Evolutionary conservation across 2,329 filamentous ascomycete genomes (phyloP).

Genomic region (Mycosphaerella sp.): DNA sequence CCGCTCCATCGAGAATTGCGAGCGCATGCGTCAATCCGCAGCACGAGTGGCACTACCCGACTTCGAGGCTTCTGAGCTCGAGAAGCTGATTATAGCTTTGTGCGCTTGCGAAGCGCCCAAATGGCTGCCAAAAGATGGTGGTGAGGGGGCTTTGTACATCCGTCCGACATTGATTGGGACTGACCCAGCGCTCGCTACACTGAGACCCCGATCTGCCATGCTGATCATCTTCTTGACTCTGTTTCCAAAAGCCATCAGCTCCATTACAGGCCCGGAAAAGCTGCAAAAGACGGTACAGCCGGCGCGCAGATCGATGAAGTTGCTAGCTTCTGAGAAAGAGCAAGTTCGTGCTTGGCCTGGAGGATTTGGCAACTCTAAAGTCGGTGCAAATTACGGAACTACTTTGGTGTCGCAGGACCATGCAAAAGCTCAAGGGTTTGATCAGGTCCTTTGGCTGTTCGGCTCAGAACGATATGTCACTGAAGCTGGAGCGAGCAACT

Average conservation of each 20-base stretch:
- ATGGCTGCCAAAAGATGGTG: slow-evolving; percentile 66
- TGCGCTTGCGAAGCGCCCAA: slow-evolving; percentile 65
- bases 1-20: slow-evolving; percentile 64
- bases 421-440: slow-evolving; percentile 64
- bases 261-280: slow-evolving; percentile 22
- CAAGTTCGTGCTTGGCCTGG: slow-evolving; percentile 86
- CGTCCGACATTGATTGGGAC: slow-evolving; percentile 68
- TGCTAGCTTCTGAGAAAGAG: slow-evolving; percentile 71
- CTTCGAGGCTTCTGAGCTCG: slow-evolving; percentile 63
- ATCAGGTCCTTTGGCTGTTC: slow-evolving; percentile 82
- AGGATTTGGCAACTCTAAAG: slow-evolving; percentile 82
- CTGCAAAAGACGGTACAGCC: slow-evolving; percentile 14
- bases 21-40: slow-evolving; percentile 52
- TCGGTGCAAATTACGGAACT: slow-evolving; percentile 87
- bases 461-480: slow-evolving; percentile 63
- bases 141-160: slow-evolving; percentile 71
- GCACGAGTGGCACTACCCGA: slow-evolving; percentile 64
- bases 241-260: slow-evolving; percentile 36
- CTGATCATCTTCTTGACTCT: slow-evolving; percentile 65
- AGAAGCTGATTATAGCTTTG: slow-evolving; percentile 65
- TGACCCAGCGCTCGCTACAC: slow-evolving; percentile 70
- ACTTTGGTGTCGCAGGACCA: slow-evolving; percentile 67
- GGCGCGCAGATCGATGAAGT: slow-evolving; percentile 48
- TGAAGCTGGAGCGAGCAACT: slow-evolving; percentile 87
- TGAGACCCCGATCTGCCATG: slow-evolving; percentile 70